Percentiles rank a stretch among this genome's conserved stretches.
These are phyloP conservation scores for Phycomyces nitens DNA, from an alignment of 192 early-diverging fungal species.

Conservation along the genomic window DNA sequence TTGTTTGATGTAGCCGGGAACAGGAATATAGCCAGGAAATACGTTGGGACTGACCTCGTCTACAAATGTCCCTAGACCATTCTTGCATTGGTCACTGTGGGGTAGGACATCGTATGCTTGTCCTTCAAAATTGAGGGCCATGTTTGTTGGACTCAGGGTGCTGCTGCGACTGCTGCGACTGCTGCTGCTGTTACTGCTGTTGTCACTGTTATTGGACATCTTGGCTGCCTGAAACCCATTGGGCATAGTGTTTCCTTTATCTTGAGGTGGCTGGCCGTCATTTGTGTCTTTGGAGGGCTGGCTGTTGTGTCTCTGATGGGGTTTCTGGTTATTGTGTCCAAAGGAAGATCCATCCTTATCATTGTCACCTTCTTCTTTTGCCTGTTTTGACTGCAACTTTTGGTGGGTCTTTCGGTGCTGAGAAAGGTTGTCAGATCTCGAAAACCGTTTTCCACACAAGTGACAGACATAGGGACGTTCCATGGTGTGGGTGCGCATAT, in stretches of 20 bases:
- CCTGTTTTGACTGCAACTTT: neutral
- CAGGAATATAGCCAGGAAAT: neutral
- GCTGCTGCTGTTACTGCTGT: no score
- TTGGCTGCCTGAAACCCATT: no score
- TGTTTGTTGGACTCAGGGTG: no score
- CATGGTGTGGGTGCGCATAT: slow-evolving; percentile 56
- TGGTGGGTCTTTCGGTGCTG: slow-evolving; percentile 57
- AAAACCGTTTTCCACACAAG: slow-evolving; percentile 54
- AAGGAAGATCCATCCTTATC: neutral
- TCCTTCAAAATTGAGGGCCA: no score
- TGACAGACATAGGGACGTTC: slow-evolving; percentile 55
- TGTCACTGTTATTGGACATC: no score
- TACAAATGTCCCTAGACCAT: no score
- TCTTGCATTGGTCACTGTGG: no score
- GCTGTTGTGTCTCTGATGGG: neutral
- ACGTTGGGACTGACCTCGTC: neutral
- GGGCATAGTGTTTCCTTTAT: no score
- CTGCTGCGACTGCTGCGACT: no score
- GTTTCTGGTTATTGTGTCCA: neutral
- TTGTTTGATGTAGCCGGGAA: neutral
- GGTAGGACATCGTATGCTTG: no score
- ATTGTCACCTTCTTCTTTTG: neutral
- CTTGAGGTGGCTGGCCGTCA: no score
- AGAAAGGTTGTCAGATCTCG: slow-evolving; percentile 54
- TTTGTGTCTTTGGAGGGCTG: neutral